Percentiles rank a stretch among this genome's conserved stretches.
Conservation (phyloP, 495 filamentous ascomycete species). For the Aspergillus kassunensis region DNA sequence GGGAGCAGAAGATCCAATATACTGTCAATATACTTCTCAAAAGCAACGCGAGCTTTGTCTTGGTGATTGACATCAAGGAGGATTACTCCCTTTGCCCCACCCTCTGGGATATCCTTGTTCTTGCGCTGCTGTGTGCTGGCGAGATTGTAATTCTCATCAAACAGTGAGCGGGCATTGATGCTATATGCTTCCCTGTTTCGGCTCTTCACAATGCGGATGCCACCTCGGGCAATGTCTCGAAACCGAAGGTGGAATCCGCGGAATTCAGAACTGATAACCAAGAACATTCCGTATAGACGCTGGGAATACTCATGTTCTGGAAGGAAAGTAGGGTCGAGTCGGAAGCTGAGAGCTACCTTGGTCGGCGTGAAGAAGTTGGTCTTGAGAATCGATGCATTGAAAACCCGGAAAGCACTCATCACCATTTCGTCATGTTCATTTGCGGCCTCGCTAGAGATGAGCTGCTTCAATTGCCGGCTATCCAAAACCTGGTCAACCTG, state of each 20-base stretch:
- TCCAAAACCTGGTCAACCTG: constrained; percentile 73
- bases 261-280: constrained; percentile 94
- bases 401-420: constrained; percentile 93
- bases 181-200: constrained; percentile 89
- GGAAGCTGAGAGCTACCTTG: constrained; percentile 96
- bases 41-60: constrained; percentile 84
- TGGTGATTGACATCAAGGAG: constrained; percentile 91
- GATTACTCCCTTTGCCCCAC: constrained; percentile 96
- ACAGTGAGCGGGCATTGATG: constrained; percentile 92
- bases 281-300: constrained; percentile 95
- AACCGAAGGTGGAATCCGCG: constrained; percentile 97
- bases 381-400: constrained; percentile 87
- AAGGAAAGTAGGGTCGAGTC: constrained; percentile 83
- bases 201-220: constrained; percentile 98
- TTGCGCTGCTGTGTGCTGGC: constrained; percentile 99
- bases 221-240: constrained; percentile 93
- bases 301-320: constrained; percentile 90
- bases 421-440: constrained; percentile 99
- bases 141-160: constrained; percentile 98
- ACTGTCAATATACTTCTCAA: constrained; percentile 99
- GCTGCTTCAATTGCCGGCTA: constrained; percentile 69
- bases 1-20: constrained; percentile 92
- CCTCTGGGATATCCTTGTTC: constrained; percentile 99
- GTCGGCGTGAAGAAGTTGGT: constrained; percentile 99
- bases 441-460: constrained; percentile 73